Conservation (phyloP, 495 filamentous ascomycete genomes). For the Xylaria venustula region DNA sequence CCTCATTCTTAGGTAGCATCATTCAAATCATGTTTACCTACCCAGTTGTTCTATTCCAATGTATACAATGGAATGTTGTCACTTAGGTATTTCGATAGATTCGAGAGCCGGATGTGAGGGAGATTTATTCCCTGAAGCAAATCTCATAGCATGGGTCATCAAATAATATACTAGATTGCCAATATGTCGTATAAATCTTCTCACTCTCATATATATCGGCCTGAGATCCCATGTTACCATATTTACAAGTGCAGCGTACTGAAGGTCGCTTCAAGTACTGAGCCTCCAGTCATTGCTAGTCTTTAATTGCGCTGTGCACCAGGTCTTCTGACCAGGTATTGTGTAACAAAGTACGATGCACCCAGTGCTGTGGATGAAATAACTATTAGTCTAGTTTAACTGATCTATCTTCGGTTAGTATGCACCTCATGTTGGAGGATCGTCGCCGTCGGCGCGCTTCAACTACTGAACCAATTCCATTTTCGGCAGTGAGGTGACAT, state of each 20-base stretch:
- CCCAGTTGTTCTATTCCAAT: neutral
- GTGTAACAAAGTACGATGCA: too few species aligned
- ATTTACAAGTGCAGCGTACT: too few species aligned
- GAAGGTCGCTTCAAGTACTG: too few species aligned
- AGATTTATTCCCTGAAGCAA: neutral
- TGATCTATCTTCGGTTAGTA: too few species aligned
- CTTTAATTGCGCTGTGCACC: too few species aligned
- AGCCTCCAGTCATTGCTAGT: too few species aligned
- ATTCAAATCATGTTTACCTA: conserved; percentile 2
- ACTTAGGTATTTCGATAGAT: neutral
- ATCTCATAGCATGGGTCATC: neutral
- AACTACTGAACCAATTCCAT: neutral
- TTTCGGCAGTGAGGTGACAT: neutral
- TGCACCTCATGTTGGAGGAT: too few species aligned
- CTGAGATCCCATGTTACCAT: too few species aligned
- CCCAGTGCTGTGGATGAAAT: too few species aligned
- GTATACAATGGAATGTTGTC: neutral
- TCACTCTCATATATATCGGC: neutral
- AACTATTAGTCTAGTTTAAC: too few species aligned
- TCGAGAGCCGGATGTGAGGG: neutral
- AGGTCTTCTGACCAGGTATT: too few species aligned
- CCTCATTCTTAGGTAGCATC: conserved; percentile 15
- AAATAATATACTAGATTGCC: neutral
- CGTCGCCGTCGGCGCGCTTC: neutral
- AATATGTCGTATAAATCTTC: neutral